Evolutionary conservation across 331 rosid genomes (phyloP).

Genomic region (Saraca asoca): DNA sequence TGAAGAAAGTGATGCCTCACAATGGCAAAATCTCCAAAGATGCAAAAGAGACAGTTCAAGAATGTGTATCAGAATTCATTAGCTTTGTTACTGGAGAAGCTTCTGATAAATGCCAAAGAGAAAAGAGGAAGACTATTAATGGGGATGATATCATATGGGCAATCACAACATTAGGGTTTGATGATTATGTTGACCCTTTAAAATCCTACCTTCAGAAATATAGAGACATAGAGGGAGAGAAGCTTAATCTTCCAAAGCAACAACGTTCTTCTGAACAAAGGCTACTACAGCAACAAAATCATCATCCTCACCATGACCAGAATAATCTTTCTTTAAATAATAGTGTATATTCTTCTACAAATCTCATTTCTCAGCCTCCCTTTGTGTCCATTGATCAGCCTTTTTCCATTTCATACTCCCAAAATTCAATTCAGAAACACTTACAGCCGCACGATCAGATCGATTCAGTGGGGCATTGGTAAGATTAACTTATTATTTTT

Average conservation of each 20-base stretch:
- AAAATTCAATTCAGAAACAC: slow-evolving; percentile 59
- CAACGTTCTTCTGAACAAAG: slow-evolving; percentile 50
- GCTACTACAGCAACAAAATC: slow-evolving; percentile 40
- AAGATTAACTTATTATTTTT: slow-evolving; percentile 8
- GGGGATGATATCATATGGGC: slow-evolving; percentile 81
- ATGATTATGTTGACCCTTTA: slow-evolving; percentile 61
- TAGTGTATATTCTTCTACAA: slow-evolving; percentile 53
- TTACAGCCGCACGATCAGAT: slow-evolving; percentile 59
- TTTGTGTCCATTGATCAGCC: slow-evolving; percentile 51
- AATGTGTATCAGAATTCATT: slow-evolving; percentile 81
- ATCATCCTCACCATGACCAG: slow-evolving; percentile 35
- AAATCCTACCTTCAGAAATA: slow-evolving; percentile 65
- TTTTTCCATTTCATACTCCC: slow-evolving; percentile 55
- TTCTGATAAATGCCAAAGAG: slow-evolving; percentile 75
- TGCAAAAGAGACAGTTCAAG: slow-evolving; percentile 75
- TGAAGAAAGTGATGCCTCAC: slow-evolving; percentile 68
- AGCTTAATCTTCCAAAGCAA: slow-evolving; percentile 64
- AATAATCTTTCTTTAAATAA: slow-evolving; percentile 38
- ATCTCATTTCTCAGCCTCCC: slow-evolving; percentile 50
- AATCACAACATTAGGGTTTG: slow-evolving; percentile 71
- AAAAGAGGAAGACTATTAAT: slow-evolving; percentile 71
- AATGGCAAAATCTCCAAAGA: slow-evolving; percentile 81
- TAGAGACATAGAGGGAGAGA: slow-evolving; percentile 73
- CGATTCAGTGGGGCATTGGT: slow-evolving; percentile 53
- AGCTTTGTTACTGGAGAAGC: slow-evolving; percentile 83